phyloP scores from a whole-genome alignment of 139 green algal genomes.

The Microglena sp. region DNA sequence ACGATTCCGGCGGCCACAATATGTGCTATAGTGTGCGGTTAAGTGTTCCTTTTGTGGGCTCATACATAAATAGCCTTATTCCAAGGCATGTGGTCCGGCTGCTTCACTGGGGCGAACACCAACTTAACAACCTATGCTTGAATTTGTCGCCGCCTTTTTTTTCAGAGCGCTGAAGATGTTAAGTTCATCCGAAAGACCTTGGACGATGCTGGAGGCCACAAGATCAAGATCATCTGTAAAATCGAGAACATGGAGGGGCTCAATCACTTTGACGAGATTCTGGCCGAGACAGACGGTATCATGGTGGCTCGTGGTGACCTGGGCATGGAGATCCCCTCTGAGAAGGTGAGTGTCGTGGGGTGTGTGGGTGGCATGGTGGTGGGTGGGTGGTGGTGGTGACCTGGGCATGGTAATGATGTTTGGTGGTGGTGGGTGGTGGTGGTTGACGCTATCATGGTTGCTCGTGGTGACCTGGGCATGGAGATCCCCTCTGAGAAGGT shows the following conservation, averaged over 20 bases:
- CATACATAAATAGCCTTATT: neutral
- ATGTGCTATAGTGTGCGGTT: neutral
- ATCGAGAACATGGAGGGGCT: conserved; percentile 59
- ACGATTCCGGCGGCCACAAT: neutral
- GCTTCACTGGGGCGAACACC: neutral
- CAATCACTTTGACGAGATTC: conserved; percentile 57
- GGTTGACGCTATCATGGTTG: too few species aligned
- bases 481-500: too few species aligned
- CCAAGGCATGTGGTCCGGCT: too few species aligned
- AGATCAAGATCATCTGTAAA: conserved; percentile 59
- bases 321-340: conserved; percentile 58
- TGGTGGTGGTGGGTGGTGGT: too few species aligned
- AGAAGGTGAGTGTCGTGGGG: conserved; percentile 29
- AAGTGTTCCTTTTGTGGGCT: neutral
- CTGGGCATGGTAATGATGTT: too few species aligned
- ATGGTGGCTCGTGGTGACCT: conserved; percentile 72
- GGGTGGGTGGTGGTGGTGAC: too few species aligned
- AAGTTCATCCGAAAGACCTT: conserved; percentile 39
- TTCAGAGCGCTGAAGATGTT: conserved; percentile 46
- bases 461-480: too few species aligned
- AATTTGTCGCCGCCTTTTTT: conserved; percentile 17
- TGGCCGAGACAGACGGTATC: conserved; percentile 58
- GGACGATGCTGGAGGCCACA: conserved; percentile 35
- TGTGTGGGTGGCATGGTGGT: conserved; percentile 50
- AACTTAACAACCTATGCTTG: conserved; percentile 12